A percentile compares a stretch with the other conserved stretches of the same genome.
These are phyloP conservation scores for Penicillium sp. DNA, from an alignment of 2,329 filamentous ascomycete species.

Conservation along the genomic window DNA sequence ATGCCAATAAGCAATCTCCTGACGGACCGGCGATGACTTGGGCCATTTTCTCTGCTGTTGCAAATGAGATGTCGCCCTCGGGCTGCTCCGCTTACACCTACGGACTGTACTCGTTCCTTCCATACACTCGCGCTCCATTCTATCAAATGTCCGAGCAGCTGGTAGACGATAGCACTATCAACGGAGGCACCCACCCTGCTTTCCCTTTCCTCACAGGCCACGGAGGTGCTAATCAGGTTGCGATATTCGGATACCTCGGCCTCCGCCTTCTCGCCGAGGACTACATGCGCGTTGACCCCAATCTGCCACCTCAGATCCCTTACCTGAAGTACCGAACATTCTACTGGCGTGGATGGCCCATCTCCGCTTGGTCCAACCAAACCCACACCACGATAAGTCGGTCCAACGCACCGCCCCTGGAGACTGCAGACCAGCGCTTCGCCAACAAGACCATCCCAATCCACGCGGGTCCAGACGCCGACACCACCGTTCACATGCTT, in stretches of 20 bases:
- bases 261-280: constrained; percentile 63
- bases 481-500: constrained; percentile 51
- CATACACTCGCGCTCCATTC: constrained; percentile 69
- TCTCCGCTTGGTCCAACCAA: constrained; percentile 64
- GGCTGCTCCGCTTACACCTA: constrained; percentile 73
- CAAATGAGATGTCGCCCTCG: constrained; percentile 66
- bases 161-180: constrained; percentile 61
- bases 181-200: constrained; percentile 70
- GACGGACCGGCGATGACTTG: constrained; percentile 76
- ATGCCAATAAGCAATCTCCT: constrained; percentile 69
- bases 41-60: constrained; percentile 69
- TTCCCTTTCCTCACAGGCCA: constrained; percentile 74
- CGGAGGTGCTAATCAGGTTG: constrained; percentile 70
- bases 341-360: constrained; percentile 69
- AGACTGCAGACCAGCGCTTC: constrained; percentile 60
- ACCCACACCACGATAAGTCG: constrained; percentile 68
- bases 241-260: constrained; percentile 70
- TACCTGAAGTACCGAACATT: constrained; percentile 65
- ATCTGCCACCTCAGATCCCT: constrained; percentile 67
- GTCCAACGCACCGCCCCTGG: constrained; percentile 48
- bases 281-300: constrained; percentile 65
- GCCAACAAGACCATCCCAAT: constrained; percentile 61
- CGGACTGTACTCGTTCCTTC: constrained; percentile 64
- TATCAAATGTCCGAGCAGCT: constrained; percentile 74
- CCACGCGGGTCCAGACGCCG: constrained; percentile 54